phyloP scores from a whole-genome alignment of 352 stramenopile species.

The Globisporangium uncinulatum region DNA sequence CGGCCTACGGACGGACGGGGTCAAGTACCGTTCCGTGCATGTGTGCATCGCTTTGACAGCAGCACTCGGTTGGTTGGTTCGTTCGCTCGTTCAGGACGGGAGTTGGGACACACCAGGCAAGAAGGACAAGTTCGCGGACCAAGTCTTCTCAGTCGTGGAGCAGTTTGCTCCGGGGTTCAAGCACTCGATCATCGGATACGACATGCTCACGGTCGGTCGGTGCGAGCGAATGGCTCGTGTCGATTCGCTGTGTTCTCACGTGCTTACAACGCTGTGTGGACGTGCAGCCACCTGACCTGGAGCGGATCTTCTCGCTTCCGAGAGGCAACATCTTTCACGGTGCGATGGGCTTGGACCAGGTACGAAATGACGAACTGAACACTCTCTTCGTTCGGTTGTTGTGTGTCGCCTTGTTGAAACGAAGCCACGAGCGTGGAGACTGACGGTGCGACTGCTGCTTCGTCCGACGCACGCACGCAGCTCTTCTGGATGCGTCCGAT shows the following conservation, averaged over 20 bases:
- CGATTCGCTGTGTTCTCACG: background rate
- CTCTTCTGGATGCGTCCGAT: slow-evolving; percentile 87
- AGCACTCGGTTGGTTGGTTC: background rate
- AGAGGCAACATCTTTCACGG: slow-evolving; percentile 90
- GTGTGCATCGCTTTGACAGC: no score
- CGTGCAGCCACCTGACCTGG: slow-evolving; percentile 73
- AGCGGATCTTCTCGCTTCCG: slow-evolving; percentile 83
- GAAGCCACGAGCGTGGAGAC: no score
- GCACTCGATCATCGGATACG: slow-evolving; percentile 73
- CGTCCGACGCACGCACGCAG: slow-evolving; percentile 12
- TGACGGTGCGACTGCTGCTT: no score
- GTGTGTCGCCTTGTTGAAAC: background rate
- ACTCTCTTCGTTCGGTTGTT: background rate
- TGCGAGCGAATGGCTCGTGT: no score
- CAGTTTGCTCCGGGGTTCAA: slow-evolving; percentile 85
- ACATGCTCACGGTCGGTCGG: slow-evolving; percentile 72
- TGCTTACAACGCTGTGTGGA: background rate
- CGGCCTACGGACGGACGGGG: background rate
- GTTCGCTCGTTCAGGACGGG: slow-evolving; percentile 34
- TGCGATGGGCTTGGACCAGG: slow-evolving; percentile 86
- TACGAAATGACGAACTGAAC: slow-evolving; percentile 4
- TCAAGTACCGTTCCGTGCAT: no score
- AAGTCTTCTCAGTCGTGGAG: slow-evolving; percentile 86
- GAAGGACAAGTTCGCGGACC: slow-evolving; percentile 74
- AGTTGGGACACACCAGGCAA: slow-evolving; percentile 69